Evolutionary conservation across 139 green algal species (phyloP).

Genomic region (Chlamydomonas sphaeroides): DNA sequence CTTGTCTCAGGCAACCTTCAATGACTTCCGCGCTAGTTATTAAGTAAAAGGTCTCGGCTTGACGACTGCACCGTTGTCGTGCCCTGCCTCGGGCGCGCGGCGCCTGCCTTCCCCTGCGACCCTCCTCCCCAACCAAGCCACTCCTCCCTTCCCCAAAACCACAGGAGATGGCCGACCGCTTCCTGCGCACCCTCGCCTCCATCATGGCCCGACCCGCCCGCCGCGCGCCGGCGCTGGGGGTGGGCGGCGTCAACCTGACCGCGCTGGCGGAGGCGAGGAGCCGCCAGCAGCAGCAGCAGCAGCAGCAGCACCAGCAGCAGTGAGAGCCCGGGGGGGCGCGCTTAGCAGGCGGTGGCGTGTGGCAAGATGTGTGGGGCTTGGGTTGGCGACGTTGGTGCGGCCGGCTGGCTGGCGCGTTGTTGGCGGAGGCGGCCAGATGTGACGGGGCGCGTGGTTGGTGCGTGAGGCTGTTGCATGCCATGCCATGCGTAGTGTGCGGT

Average conservation of each 20-base stretch:
- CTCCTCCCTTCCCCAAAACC: neutral
- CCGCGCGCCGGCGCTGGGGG: slow-evolving; percentile 19
- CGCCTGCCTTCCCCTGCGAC: neutral
- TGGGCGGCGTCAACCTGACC: neutral
- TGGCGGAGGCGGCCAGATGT: no score
- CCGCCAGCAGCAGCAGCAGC: no score
- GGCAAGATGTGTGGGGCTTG: neutral
- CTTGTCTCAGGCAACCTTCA: no score
- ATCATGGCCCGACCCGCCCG: slow-evolving; percentile 24
- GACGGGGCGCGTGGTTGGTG: no score
- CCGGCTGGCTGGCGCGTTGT: neutral
- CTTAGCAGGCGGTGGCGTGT: neutral
- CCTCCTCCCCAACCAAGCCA: neutral
- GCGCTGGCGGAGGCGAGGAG: slow-evolving; percentile 3
- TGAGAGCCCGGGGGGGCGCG: slow-evolving; percentile 9
- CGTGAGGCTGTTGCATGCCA: no score
- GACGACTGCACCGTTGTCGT: neutral
- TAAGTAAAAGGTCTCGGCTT: no score
- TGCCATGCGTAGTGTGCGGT: no score
- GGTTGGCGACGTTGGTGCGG: neutral
- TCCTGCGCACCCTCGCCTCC: slow-evolving; percentile 3
- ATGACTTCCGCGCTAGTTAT: no score
- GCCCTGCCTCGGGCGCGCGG: neutral
- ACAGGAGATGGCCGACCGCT: slow-evolving; percentile 28
- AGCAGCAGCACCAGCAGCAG: no score